These are phyloP conservation scores for Zelonia costaricensis DNA, from an alignment of 208 protist species.

Conservation along the genomic window DNA sequence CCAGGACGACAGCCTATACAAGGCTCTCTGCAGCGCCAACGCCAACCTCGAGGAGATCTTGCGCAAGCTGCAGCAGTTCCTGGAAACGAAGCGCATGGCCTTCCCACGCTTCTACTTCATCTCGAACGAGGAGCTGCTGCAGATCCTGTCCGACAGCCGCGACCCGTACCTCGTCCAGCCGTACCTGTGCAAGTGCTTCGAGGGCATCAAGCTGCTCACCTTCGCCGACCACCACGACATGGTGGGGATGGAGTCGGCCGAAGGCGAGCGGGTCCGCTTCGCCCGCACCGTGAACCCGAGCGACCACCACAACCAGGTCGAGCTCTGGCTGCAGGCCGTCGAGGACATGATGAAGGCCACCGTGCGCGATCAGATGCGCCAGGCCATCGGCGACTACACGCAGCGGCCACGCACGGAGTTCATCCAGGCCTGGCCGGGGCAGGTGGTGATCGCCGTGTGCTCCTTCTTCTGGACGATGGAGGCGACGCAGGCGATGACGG, in stretches of 20 bases:
- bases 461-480: constrained; percentile 95
- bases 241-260: constrained; percentile 89
- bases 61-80: constrained; percentile 97
- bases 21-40: constrained; percentile 91
- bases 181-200: constrained; percentile 97
- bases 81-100: constrained; percentile 97
- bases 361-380: constrained; percentile 81
- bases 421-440: constrained; percentile 92
- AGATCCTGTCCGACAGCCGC: constrained; percentile 96
- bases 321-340: constrained; percentile 95
- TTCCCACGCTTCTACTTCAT: constrained; percentile 98
- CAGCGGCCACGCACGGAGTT: constrained; percentile 84
- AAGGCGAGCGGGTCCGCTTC: constrained; percentile 90
- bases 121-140: constrained; percentile 94
- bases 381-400: constrained; percentile 87
- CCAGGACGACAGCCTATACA: constrained; percentile 92
- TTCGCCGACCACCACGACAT: constrained; percentile 93
- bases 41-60: constrained; percentile 95
- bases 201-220: constrained; percentile 93
- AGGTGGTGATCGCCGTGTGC: constrained; percentile 92
- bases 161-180: constrained; percentile 95
- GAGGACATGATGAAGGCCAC: constrained; percentile 93
- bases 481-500: constrained; percentile 88
- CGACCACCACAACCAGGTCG: constrained; percentile 91
- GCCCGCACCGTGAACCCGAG: constrained; percentile 83